These are phyloP conservation scores for Novymonas esmeraldas DNA, from an alignment of 208 protist genomes.

Conservation along the genomic window DNA sequence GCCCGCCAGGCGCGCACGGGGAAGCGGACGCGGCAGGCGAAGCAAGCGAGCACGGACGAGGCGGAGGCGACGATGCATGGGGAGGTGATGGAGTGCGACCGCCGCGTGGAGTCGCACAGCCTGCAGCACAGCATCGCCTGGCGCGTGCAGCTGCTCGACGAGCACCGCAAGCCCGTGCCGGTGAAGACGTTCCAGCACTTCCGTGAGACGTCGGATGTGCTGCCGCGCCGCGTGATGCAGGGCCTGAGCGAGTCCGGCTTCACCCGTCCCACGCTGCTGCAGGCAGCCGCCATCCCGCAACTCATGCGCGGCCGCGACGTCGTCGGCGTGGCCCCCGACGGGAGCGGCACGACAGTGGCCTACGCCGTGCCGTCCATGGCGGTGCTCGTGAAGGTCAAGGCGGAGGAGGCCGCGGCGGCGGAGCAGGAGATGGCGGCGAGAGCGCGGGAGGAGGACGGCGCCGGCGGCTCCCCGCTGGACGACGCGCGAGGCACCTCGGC, in stretches of 20 bases:
- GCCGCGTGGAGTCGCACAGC: conserved; percentile 31
- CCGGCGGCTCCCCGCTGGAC: too few species aligned
- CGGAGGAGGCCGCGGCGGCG: not conserved
- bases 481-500: too few species aligned
- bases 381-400: conserved; percentile 24
- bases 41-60: conserved; percentile 23
- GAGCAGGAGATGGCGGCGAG: not conserved
- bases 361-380: conserved; percentile 95
- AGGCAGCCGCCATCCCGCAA: conserved; percentile 79
- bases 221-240: conserved; percentile 51
- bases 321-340: conserved; percentile 94
- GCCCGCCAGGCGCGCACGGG: conserved; percentile 18
- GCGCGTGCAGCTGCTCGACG: conserved; percentile 65
- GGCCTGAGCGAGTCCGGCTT: conserved; percentile 48
- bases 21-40: conserved; percentile 21
- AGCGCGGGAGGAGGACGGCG: not conserved
- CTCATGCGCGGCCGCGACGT: conserved; percentile 90
- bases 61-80: conserved; percentile 34
- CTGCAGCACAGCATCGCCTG: conserved; percentile 39
- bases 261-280: conserved; percentile 75
- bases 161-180: conserved; percentile 31
- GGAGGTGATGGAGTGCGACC: conserved; percentile 54
- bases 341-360: conserved; percentile 96
- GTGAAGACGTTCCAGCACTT: conserved; percentile 57
- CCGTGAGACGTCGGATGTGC: conserved; percentile 35